phyloP scores from a whole-genome alignment of 164 flowering plant genomes.

The Stephania cephalantha region DNA sequence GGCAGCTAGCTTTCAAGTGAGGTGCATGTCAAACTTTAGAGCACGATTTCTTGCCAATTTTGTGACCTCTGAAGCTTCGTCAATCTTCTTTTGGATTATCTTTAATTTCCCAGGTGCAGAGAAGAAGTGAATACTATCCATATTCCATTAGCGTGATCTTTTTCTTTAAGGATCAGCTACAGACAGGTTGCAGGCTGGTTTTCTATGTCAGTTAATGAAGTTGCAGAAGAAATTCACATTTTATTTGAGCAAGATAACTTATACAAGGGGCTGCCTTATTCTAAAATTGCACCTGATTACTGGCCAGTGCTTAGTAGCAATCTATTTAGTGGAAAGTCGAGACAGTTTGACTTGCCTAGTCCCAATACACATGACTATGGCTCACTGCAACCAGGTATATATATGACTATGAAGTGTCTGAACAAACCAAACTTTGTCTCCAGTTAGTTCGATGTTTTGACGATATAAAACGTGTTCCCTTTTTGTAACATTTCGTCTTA shows the following conservation, averaged over 20 bases:
- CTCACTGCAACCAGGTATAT: constrained; percentile 45
- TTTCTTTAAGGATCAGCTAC: constrained; percentile 11
- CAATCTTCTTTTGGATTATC: neutral
- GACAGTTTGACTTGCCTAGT: constrained; percentile 36
- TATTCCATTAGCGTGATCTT: neutral
- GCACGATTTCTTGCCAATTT: neutral
- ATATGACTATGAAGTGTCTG: constrained; percentile 6
- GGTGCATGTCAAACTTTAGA: neutral
- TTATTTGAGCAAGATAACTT: constrained; percentile 70
- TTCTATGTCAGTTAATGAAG: constrained; percentile 92
- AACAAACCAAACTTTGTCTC: neutral
- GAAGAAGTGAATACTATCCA: constrained; percentile 9
- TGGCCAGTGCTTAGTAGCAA: constrained; percentile 46
- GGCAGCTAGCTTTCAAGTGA: neutral
- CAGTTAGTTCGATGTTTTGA: neutral
- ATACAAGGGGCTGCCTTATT: constrained; percentile 44
- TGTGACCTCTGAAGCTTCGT: neutral
- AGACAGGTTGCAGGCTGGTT: constrained; percentile 25
- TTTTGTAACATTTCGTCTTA: neutral
- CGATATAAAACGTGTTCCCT: neutral
- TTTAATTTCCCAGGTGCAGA: neutral
- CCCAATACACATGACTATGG: constrained; percentile 35
- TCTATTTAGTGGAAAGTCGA: constrained; percentile 48
- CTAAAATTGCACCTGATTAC: constrained; percentile 42
- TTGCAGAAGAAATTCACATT: constrained; percentile 74